Evolutionary conservation across 1,139 yeast species (phyloP).

Genomic region (Sugiyamaella castrensis): DNA sequence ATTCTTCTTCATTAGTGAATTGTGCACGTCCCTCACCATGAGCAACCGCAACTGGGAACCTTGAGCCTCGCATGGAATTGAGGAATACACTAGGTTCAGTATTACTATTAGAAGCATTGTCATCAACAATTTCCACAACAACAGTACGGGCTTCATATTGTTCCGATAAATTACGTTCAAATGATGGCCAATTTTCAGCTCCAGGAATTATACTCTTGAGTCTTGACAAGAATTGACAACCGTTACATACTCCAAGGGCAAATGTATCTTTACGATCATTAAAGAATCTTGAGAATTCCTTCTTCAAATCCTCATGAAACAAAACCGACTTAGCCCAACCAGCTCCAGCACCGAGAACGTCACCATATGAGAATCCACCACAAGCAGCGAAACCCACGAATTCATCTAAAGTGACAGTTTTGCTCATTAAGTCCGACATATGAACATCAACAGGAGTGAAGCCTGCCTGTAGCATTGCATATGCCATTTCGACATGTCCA

Average conservation of each 20-base stretch:
- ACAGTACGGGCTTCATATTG: conserved; percentile 96
- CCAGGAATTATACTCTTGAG: conserved; percentile 90
- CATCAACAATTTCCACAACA: conserved; percentile 75
- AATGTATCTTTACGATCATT: conserved; percentile 85
- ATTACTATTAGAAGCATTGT: conserved; percentile 36
- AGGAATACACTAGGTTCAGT: conserved; percentile 66
- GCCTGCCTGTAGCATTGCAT: conserved; percentile 94
- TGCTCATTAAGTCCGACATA: conserved; percentile 86
- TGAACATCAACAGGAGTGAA: conserved; percentile 92
- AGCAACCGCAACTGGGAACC: conserved; percentile 94
- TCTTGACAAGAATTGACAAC: conserved; percentile 94
- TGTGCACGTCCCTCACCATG: conserved; percentile 97
- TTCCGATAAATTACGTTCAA: conserved; percentile 87
- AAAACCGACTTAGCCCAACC: conserved; percentile 99
- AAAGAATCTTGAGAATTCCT: conserved; percentile 77
- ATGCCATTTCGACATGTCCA: conserved; percentile 98
- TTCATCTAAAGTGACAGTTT: conserved; percentile 66
- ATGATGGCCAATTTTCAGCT: conserved; percentile 94
- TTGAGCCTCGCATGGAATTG: conserved; percentile 86
- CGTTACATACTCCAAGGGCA: conserved; percentile 99
- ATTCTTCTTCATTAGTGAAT: conserved; percentile 49
- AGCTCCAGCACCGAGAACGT: conserved; percentile 97
- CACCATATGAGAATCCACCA: conserved; percentile 99
- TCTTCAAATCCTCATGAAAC: conserved; percentile 72
- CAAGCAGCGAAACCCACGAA: conserved; percentile 97